Base-by-base conservation (phyloP, 176 grass and related monocot species). In the Bothriochloa decipiens region DNA sequence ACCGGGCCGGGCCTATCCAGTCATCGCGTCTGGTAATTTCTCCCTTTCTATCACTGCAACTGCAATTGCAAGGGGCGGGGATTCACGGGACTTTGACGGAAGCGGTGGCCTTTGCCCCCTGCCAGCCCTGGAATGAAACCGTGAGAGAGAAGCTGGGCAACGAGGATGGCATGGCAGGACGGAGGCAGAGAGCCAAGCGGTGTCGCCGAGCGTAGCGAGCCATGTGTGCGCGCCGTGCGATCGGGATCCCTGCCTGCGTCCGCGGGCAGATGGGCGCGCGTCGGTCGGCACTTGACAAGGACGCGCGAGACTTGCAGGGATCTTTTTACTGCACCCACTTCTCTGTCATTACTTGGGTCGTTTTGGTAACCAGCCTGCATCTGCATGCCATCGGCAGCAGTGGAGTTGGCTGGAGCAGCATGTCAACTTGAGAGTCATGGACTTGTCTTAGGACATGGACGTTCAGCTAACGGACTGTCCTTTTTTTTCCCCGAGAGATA, bases 221-320 rank as follows among this genome's bases (percentile, higher is more conserved):
- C 49, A 55, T 55, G 52, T 55, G 52, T 55, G 17, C 2, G 5
- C 7, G 52, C 52, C 52, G 52, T 20, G 67, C 67, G n/a, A 46
- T 72, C 70, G 41, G 70, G 70, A 72, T 72, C 70, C 69, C 3
- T 46, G 70, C 70, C 22, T 72, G n/a, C 37, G n/a, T n/a, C 29
- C 29, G 29, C 29, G 65, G 32, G 11, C 68, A 12, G n/a, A 43
- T 26, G 8, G 37, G 40, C 68, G 68, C 23, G 26, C 68, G 70
- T 27, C 70, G 41, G 68, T 70, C 68, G 20, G 40, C 70, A 9
- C 70, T 46, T 5, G 70, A 42, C 70, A 46, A 27, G 3, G 70
- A 71, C 68, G 68, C 33, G 17, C 16, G 35, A 70, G 67, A 70
- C 67, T 39, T 70, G 40, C 70, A 46, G 49, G 5, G 5, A 15